Conservation (phyloP, 2,329 filamentous ascomycete genomes). For the Boeremia lycopersici region DNA sequence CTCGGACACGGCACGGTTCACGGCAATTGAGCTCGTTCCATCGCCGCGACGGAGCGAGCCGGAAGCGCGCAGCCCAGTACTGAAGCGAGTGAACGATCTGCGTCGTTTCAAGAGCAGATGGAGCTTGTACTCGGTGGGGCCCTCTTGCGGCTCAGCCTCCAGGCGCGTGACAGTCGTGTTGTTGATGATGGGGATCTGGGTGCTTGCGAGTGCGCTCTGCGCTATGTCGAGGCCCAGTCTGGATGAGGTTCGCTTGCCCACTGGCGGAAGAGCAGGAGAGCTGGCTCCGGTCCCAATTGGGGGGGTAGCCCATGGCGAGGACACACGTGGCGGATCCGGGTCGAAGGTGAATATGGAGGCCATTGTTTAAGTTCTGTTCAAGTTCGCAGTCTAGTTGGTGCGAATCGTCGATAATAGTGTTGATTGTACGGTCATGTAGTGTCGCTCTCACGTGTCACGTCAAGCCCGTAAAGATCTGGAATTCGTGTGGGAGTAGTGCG, state of each 20-base stretch:
- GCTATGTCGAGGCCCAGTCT: constrained; percentile 12
- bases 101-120: constrained; percentile 83
- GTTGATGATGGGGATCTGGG: constrained; percentile 24
- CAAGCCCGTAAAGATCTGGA: constrained; percentile 52
- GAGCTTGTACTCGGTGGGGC: constrained; percentile 95
- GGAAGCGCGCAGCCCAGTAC: constrained; percentile 63
- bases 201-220: constrained; percentile 4
- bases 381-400: not conserved
- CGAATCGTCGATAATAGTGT: not conserved
- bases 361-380: constrained; percentile 58
- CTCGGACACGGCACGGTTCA: constrained; percentile 40
- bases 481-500: constrained; percentile 59
- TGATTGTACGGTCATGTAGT: constrained; percentile 1
- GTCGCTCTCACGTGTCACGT: constrained; percentile 18
- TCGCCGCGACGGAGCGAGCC: constrained; percentile 57
- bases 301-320: constrained; percentile 86
- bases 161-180: constrained; percentile 68
- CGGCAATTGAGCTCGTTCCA: constrained; percentile 35
- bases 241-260: constrained; percentile 23
- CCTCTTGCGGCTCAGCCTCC: constrained; percentile 89
- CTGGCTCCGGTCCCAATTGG: constrained; percentile 30
- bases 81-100: constrained; percentile 73
- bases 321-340: constrained; percentile 82
- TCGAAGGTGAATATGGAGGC: constrained; percentile 97
- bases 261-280: constrained; percentile 22